Evolutionary conservation across 2,329 filamentous ascomycete species (phyloP), one percentile per base, ranked within the genome.

Genomic region (Neonectria ditissima): DNA sequence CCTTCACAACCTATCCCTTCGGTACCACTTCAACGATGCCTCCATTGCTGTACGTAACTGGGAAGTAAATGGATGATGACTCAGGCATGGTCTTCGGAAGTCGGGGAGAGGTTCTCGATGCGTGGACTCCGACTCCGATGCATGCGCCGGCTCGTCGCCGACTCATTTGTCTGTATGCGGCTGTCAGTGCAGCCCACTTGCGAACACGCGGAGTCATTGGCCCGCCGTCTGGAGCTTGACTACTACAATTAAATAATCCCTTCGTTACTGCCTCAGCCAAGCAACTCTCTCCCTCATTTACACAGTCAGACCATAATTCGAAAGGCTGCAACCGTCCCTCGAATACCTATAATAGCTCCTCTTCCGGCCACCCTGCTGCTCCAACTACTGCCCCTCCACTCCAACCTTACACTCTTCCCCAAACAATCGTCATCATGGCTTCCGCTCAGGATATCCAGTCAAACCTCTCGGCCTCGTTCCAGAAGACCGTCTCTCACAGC

Each of bases 401-500:
- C 50, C 44, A 47, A 55, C 51, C 34, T 30, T 30, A 34, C 28
- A 44, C 69, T 73, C 43, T 70, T 66, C 70, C 75, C 51, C 77
- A 62, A 32, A 34, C 56, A 54, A 54, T 55, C 59, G 50, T 50
- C 71, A 73, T 58, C 64, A 84, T 84, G 82, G 74, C 80, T 59
- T 75, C 81, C 45, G 69, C 77, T 70, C 79, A 81, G 73, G 82
- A 87, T 66, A 89, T 89, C 66, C 63, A 74, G 18, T 72, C 76
- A 28, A 72, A 68, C 70, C 79, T 77, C 77, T 74, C 72, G 62
- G 70, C 78, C 59, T 58, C 69, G 24, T 73, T 78, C 62, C 76
- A 71, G 53, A 66, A 80, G 69, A 68, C 78, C 69, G 85, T 82
- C 72, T 87, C 87, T 18, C 85, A 88, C 75, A 89, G 84, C 77